Conservation (phyloP, 1,284 basidiomycete species). For the Rhodofomes roseus region DNA sequence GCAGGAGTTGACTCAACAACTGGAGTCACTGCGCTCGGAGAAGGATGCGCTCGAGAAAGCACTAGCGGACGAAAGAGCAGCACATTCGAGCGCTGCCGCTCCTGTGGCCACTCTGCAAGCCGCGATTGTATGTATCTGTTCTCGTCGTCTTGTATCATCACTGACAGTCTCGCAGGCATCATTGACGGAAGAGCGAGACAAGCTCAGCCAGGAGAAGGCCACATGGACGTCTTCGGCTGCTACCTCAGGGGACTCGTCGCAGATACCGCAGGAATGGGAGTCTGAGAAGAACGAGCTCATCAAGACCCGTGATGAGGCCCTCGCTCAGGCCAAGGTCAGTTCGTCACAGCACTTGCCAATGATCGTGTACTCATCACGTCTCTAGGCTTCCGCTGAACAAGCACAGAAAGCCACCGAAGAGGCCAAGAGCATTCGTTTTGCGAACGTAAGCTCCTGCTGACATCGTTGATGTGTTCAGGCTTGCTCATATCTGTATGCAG, state of each 20-base stretch:
- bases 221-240: conserved; percentile 32
- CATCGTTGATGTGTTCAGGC: background rate
- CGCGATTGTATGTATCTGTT: conserved; percentile 39
- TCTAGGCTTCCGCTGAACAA: conserved; percentile 43
- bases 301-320: conserved; percentile 57
- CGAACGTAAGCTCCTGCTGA: conserved; percentile 30
- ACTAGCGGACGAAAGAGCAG: conserved; percentile 36
- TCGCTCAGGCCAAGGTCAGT: conserved; percentile 51
- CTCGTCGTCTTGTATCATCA: background rate
- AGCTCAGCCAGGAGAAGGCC: conserved; percentile 58
- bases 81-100: conserved; percentile 7
- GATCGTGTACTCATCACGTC: background rate
- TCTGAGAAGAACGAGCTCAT: conserved; percentile 53
- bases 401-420: conserved; percentile 45
- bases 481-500: conserved; percentile 20
- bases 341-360: background rate
- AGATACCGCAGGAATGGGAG: conserved; percentile 44
- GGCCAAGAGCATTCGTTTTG: conserved; percentile 36
- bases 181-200: conserved; percentile 59
- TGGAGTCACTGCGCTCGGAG: conserved; percentile 39
- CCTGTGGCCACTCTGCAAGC: conserved; percentile 13
- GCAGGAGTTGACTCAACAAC: conserved; percentile 28
- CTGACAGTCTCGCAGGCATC: conserved; percentile 35
- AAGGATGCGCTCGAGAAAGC: conserved; percentile 40
- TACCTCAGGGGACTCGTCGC: conserved; percentile 27